Evolutionary conservation across 140 eudicot species (phyloP).

Genomic region (Cichorium intybus): DNA sequence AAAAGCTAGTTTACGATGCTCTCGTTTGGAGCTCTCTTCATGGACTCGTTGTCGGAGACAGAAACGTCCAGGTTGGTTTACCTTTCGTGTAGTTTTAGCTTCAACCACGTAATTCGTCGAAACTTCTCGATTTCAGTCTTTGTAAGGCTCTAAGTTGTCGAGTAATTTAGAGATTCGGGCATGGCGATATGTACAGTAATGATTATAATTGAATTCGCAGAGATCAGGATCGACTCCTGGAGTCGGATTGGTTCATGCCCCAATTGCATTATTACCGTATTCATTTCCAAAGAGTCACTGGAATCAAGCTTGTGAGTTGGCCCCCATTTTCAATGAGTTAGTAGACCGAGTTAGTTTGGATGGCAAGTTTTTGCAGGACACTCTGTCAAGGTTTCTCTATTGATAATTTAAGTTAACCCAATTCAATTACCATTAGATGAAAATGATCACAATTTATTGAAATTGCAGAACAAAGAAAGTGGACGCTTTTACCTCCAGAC

Average conservation of each 20-base stretch:
- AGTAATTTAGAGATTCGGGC: neutral
- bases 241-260: constrained; percentile 92
- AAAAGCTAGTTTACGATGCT: constrained; percentile 69
- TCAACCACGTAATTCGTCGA: neutral
- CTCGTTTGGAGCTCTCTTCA: constrained; percentile 85
- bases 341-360: constrained; percentile 93
- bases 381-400: constrained; percentile 70
- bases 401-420: neutral
- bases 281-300: constrained; percentile 69
- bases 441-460: constrained; percentile 4
- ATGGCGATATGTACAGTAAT: neutral
- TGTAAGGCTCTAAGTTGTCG: neutral
- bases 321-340: constrained; percentile 88
- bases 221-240: constrained; percentile 85
- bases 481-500: constrained; percentile 80
- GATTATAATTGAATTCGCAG: constrained; percentile 41
- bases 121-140: neutral
- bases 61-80: constrained; percentile 50
- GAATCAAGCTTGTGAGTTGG: constrained; percentile 88
- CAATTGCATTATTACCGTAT: constrained; percentile 68
- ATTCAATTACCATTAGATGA: neutral
- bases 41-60: constrained; percentile 89
- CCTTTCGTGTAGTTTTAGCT: neutral
- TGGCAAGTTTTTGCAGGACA: constrained; percentile 76
- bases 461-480: constrained; percentile 77